Evolutionary conservation across 163 green algal species (phyloP), one percentile per base, ranked within the genome.

Genomic region (Chloromonas sp.): DNA sequence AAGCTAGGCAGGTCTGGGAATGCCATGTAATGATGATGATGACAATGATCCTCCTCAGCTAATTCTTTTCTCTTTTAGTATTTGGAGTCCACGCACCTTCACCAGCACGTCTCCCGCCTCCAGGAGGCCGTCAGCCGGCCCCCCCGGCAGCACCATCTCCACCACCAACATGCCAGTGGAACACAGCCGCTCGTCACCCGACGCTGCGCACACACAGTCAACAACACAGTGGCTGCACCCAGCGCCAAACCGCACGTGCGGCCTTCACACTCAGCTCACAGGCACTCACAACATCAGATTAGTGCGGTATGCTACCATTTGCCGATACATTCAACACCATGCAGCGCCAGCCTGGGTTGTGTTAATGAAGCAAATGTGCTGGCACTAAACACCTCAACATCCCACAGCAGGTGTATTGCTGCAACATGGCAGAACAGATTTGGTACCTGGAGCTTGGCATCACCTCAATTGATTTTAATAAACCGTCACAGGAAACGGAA

Each of bases 51-150:
- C 36, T 36, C 36, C 36, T 15, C 14, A 81, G 8, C 14, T 15
- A 90, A 76, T 5, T 57, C 61, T n/a, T 36, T 58, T n/a, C n/a
- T 36, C 79, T 90, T 15, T 3, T 36, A 36, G 36, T 36, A 36
- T 36, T 36, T 36, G 36, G 36, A 36, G 36, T 36, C 93, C 92
- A 14, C 93, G 86, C 2, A 98, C 58, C 36, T 87, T 76, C 81
- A 97, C 92, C 60, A 98, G 91, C 81, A 98, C 91, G 79, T 98
- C 95, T 0, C 95, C 95, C n/a, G 93, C 87, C 89, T 97, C 91
- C 71, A 98, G 91, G 81, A 90, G 70, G 0, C 91, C 91, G 59
- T 96, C 94, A 14, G 92, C 90, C 36, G 91, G 90, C 76, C 94
- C 93, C 58, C 91, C 92, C 0, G 95, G 95, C 61, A 97, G 87